These are phyloP conservation scores for Cymodocea nodosa DNA, from an alignment of 116 monocot species.

Conservation along the genomic window DNA sequence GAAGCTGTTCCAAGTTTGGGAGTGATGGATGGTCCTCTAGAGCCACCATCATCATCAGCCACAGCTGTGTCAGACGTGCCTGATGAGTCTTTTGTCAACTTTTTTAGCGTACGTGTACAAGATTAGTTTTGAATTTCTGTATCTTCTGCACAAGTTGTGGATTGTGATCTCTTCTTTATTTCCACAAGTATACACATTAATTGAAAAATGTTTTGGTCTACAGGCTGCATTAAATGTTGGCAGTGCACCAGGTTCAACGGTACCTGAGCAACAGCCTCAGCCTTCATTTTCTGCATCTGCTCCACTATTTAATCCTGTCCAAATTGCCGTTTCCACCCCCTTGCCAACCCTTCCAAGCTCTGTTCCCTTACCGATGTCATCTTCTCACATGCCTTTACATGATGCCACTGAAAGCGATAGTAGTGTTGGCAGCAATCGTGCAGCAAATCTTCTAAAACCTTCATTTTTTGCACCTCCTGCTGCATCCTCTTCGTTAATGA, in stretches of 20 bases:
- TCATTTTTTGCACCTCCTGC: conserved; percentile 51
- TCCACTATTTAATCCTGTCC: conserved; percentile 24
- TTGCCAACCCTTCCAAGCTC: conserved; percentile 17
- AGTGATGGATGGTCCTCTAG: conserved; percentile 56
- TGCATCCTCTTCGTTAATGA: conserved; percentile 34
- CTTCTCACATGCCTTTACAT: conserved; percentile 21
- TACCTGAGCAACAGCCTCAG: conserved; percentile 30
- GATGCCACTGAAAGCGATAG: conserved; percentile 20
- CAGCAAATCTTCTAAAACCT: conserved; percentile 56
- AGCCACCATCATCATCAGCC: conserved; percentile 47
- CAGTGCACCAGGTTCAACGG: conserved; percentile 20
- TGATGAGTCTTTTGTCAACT: conserved; percentile 58
- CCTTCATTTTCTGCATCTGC: conserved; percentile 7
- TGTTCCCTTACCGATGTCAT: conserved; percentile 22
- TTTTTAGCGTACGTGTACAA: conserved; percentile 46
- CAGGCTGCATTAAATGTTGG: conserved; percentile 55
- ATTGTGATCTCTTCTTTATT: not conserved
- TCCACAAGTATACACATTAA: not conserved
- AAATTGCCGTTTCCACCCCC: conserved; percentile 17
- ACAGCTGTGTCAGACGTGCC: conserved; percentile 31
- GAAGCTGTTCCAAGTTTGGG: conserved; percentile 54
- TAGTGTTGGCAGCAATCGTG: not conserved
- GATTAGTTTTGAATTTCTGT: not conserved
- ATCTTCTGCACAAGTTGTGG: not conserved
- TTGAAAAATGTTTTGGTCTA: conserved; percentile 1